Conservation (phyloP, 495 filamentous ascomycete species). For the Tricharina praecox region DNA sequence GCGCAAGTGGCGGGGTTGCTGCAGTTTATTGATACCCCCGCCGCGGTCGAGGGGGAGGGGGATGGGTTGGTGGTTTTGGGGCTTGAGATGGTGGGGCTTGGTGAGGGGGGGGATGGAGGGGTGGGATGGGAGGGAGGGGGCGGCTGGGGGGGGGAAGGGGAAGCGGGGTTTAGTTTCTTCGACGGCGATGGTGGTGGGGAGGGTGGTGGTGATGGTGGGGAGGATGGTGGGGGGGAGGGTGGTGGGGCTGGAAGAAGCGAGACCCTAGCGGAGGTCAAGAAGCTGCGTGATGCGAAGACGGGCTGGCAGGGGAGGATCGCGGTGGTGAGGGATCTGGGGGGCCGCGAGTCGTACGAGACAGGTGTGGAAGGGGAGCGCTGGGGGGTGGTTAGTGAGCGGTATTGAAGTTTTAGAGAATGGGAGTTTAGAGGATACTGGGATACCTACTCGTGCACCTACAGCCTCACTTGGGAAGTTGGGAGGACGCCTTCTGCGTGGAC, state of each 20-base stretch:
- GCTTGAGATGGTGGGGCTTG: conserved; percentile 11
- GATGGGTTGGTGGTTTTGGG: conserved; percentile 11
- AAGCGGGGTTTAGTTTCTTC: conserved; percentile 21
- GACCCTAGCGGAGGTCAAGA: conserved; percentile 8
- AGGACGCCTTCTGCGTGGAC: too few relatives aligned
- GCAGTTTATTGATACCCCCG: conserved; percentile 5
- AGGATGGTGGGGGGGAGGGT: too few relatives aligned
- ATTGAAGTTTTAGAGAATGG: too few relatives aligned
- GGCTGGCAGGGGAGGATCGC: conserved; percentile 10
- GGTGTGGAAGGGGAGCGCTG: conserved; percentile 17
- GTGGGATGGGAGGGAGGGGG: conserved; percentile 2
- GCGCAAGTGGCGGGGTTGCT: conserved; percentile 2
- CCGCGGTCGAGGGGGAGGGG: background rate
- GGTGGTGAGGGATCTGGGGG: conserved; percentile 19
- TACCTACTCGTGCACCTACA: too few relatives aligned
- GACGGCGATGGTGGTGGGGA: conserved; percentile 9
- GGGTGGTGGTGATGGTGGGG: conserved; percentile 3
- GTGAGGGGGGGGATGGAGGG: background rate
- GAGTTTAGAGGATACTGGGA: background rate
- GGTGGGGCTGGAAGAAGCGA: conserved; percentile 7
- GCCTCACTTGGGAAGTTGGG: too few relatives aligned
- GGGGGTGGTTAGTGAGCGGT: conserved; percentile 19
- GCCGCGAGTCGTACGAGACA: conserved; percentile 11
- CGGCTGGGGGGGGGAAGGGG: conserved; percentile 1
- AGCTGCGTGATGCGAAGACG: conserved; percentile 6